Conservation (phyloP, 2,329 filamentous ascomycete species). For the Neofusicoccum umdonicola region DNA sequence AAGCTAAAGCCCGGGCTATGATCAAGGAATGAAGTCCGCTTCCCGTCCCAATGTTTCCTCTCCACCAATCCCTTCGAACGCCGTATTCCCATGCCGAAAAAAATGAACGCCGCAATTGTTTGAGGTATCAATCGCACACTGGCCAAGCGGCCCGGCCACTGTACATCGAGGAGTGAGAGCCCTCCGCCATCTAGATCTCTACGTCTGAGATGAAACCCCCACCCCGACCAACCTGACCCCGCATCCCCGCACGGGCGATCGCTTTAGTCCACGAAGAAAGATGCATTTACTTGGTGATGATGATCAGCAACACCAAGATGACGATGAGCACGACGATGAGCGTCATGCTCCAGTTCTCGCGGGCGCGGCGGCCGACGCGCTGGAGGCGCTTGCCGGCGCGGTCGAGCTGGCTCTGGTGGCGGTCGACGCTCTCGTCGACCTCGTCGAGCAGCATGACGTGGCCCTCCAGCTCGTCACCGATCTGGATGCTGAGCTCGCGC, state of each 20-base stretch:
- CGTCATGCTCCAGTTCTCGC: slow-evolving; percentile 85
- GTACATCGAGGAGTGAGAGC: neutral
- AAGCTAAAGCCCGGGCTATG: no score
- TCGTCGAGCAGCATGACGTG: slow-evolving; percentile 89
- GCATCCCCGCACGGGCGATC: no score
- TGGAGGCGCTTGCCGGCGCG: slow-evolving; percentile 71
- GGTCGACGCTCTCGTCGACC: slow-evolving; percentile 76
- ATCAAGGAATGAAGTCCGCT: no score
- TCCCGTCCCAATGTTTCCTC: no score
- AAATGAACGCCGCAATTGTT: neutral
- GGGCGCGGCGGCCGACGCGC: slow-evolving; percentile 68
- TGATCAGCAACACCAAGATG: slow-evolving; percentile 77
- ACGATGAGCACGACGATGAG: slow-evolving; percentile 78
- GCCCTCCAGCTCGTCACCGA: slow-evolving; percentile 90
- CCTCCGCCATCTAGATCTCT: neutral
- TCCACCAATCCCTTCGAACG: neutral
- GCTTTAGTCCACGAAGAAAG: neutral
- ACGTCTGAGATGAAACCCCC: neutral
- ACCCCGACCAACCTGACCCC: neutral
- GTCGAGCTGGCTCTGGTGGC: slow-evolving; percentile 74
- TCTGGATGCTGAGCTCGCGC: slow-evolving; percentile 89
- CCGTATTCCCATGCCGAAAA: neutral
- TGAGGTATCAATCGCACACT: neutral
- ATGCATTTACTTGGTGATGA: slow-evolving; percentile 65
- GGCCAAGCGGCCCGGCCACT: neutral